Base-by-base conservation (phyloP, 1,284 basidiomycete genomes). In the Austropuccinia psidii region DNA sequence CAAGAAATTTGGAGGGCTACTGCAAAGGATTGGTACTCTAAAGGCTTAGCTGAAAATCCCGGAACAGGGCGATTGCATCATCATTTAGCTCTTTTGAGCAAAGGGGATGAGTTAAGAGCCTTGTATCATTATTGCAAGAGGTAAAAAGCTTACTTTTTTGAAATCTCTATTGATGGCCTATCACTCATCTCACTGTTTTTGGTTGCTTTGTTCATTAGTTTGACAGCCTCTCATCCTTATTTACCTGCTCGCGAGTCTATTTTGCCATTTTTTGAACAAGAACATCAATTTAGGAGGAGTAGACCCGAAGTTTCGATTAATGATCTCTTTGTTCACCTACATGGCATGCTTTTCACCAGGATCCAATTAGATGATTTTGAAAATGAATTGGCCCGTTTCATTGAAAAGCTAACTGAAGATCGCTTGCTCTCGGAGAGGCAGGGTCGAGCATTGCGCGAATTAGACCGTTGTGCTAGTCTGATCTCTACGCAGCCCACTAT, bases 91-190 rank as follows among this genome's bases (percentile, higher is more conserved):
- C 81, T 96, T 73, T 84, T 98, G 60, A 89, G 88, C 77, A 88
- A 90, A 74, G 86, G 85, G 0, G 91, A 95, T 77, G 93, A 96
- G 76, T 81, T 94, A n/a, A 84, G 88, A 8, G 88, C 88, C 0
- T 84, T 97, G 11, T 95, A 98, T 80, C 95, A 97, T 81, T 95
- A 94, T 77, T 86, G 88, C n/a, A 97, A 97, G 83, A 95, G 91
- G 91, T 91, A 45, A 66, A 85, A 82, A 0, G 52, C 52, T 67
- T 9, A 27, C 39, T 43, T 21, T 15, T 31, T 9, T 33, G 27
- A 11, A 37, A 73, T 13, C 33, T 15, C 21, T 49, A 21, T 43
- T 35, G 8, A 31, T 35, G 19, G 27, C 35, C 41, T 45, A n/a
- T 45, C 41, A n/a, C n/a, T 17, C 21, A 13, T 21, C 31, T n/a